Evolutionary conservation across 139 green algal species (phyloP), one percentile per base, ranked within the genome.

Genomic region (Zygnema cylindricum): DNA sequence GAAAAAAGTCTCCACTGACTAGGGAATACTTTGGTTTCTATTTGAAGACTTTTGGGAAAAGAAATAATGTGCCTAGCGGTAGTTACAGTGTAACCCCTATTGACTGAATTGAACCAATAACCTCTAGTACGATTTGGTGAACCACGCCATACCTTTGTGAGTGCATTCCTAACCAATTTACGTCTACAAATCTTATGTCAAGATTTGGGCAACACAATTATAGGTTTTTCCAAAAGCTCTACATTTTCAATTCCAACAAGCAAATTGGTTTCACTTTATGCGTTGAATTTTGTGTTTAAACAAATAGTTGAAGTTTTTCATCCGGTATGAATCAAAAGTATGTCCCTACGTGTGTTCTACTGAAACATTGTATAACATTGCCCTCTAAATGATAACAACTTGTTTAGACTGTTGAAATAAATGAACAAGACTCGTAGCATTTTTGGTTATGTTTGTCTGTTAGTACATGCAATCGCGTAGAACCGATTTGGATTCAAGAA

Each of bases 211-310:
- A 86, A 86, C 49, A 88, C 32, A 39, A 88, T 55, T 55, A 11
- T 86, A 69, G 82, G 82, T 88, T 88, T 73, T 71, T 32, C 82
- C 73, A 88, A 87, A 33, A 88, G 25, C 43, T 88, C 73, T 88
- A 86, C 25, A 86, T 88, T 33, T 86, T 88, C 82, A 86, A 88
- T n/a, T n/a, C n/a, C n/a, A n/a, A n/a, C n/a, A n/a, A n/a, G n/a
- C n/a, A n/a, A n/a, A n/a, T n/a, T n/a, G 1, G 23, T 36, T 33
- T 88, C 43, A 84, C 23, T 25, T 78, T 76, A 32, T 86, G 49
- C n/a, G n/a, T 88, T 63, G 69, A 88, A 83, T 86, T 88, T 69
- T 69, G 33, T 82, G 43, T 86, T 30, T 69, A 88, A 88, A 55
- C 57, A 86, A 87, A 88, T 43, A 43, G 71, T 69, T 86, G 69